These are phyloP conservation scores for Pseudogymnoascus sp. DNA, from an alignment of 2,329 filamentous ascomycete genomes.

Conservation along the genomic window DNA sequence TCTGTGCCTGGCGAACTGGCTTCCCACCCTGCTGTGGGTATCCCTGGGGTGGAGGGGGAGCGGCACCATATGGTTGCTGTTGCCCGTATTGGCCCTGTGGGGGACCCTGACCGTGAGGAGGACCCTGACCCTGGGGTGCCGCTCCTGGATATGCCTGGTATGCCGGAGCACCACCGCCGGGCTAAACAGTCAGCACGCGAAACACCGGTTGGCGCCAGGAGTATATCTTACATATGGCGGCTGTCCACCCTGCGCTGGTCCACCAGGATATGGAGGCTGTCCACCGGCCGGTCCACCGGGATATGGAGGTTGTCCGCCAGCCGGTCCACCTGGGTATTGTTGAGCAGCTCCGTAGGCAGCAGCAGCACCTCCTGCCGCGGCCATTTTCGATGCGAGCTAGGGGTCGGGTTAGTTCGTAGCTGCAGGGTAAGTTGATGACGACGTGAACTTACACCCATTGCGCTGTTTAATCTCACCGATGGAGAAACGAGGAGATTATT, in stretches of 20 bases:
- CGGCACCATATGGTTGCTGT: background rate
- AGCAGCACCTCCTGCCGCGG: background rate
- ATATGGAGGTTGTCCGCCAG: background rate
- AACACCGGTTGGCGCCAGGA: background rate
- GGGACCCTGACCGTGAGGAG: background rate
- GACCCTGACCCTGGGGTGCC: background rate
- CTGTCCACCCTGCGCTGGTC: background rate
- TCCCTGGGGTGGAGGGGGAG: slow-evolving; percentile 8
- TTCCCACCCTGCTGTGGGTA: slow-evolving; percentile 14
- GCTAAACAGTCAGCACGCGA: background rate
- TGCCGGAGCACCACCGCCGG: background rate
- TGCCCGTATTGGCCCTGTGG: slow-evolving; percentile 5
- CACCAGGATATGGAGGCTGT: background rate
- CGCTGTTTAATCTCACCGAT: background rate
- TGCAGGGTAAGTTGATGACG: background rate
- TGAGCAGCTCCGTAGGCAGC: background rate
- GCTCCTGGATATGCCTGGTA: background rate
- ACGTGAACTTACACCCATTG: background rate
- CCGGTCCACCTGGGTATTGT: background rate
- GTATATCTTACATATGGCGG: slow-evolving; percentile 7
- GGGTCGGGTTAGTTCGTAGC: background rate
- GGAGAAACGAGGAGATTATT: background rate
- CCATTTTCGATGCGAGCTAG: slow-evolving; percentile 8
- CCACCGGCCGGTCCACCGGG: background rate
- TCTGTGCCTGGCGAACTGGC: slow-evolving; percentile 7